Base-by-base conservation (phyloP, 108 stramenopile species). In the Phaeodactylum tricornutum region DNA sequence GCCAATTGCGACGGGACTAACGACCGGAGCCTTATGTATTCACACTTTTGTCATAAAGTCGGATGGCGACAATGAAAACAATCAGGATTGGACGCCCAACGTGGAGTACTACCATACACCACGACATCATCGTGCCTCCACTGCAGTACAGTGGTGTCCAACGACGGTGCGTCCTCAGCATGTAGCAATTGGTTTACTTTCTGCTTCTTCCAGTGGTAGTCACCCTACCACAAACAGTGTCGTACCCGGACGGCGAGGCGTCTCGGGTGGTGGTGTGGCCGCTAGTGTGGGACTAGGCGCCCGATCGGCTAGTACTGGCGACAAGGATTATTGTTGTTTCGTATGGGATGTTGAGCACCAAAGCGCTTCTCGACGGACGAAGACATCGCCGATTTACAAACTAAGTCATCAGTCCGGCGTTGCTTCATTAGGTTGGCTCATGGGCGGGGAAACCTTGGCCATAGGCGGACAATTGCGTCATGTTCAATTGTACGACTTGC, bases 321-420 rank as follows among this genome's bases (percentile, higher is more conserved):
- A 80, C 53, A 55, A 74, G n/a, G 86, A 84, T 30, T 87, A 74
- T 59, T 69, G 86, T 40, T 75, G 74, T 28, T 62, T 84, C 39
- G 32, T 87, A 27, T 87, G 81, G 81, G 70, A 66, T 44, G 47
- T 61, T 38, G 50, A 60, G 14, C 64, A 57, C 25, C 56, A 63
- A 39, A 35, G n/a, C n/a, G n/a, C n/a, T n/a, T n/a, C n/a, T n/a
- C n/a, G n/a, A n/a, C n/a, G n/a, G n/a, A n/a, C n/a, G n/a, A n/a
- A n/a, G n/a, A n/a, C n/a, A n/a, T n/a, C 3, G 44, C 53, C 16
- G 38, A 20, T 30, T n/a, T 47, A 48, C 27, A 74, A 74, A 42
- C 36, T 74, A 12, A 74, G 76, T 2, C 74, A 79, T 49, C 80
- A 79, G 40, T 41, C 58, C 12, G 73, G 74, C 28, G 86, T 87